phyloP scores from a whole-genome alignment of 1,284 basidiomycete genomes.

The Xerocomus amazonicus region DNA sequence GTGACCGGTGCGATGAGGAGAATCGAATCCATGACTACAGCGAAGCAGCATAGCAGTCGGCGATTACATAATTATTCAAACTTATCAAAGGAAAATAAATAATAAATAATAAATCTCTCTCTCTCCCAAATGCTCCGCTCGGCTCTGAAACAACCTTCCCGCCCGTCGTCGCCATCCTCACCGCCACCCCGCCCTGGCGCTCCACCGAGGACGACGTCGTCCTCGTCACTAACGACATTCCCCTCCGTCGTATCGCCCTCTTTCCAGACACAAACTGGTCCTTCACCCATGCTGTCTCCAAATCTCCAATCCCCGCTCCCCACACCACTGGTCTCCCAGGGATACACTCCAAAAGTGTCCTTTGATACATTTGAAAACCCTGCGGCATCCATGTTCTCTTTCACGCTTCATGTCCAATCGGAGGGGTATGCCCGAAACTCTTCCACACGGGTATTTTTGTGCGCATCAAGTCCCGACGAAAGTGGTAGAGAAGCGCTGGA shows the following conservation, averaged over 20 bases:
- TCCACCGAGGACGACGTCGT: slow-evolving; percentile 19
- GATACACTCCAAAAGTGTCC: slow-evolving; percentile 82
- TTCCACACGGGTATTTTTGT: slow-evolving; percentile 87
- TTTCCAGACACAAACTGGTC: slow-evolving; percentile 15
- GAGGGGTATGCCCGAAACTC: slow-evolving; percentile 78
- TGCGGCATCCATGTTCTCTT: slow-evolving; percentile 71
- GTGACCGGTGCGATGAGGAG: not conserved
- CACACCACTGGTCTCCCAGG: slow-evolving; percentile 37
- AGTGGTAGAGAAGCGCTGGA: slow-evolving; percentile 82
- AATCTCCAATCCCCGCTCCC: slow-evolving; percentile 16
- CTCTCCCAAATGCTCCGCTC: slow-evolving; percentile 39
- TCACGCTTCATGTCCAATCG: slow-evolving; percentile 77
- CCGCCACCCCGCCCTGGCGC: slow-evolving; percentile 19
- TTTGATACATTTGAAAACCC: slow-evolving; percentile 81
- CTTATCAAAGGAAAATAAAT: too few relatives aligned
- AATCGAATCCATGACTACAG: too few relatives aligned
- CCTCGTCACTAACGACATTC: slow-evolving; percentile 18
- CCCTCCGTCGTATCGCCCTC: slow-evolving; percentile 8
- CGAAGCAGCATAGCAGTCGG: too few relatives aligned
- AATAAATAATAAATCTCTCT: slow-evolving; percentile 11
- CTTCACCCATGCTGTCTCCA: slow-evolving; percentile 19
- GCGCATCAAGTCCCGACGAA: slow-evolving; percentile 87
- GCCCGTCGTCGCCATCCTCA: slow-evolving; percentile 26
- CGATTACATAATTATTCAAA: slow-evolving; percentile 7
- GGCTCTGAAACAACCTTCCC: slow-evolving; percentile 45